Evolutionary conservation across 257 asterid species (phyloP), one percentile per base, ranked within the genome.

Genomic region (Plantago major): DNA sequence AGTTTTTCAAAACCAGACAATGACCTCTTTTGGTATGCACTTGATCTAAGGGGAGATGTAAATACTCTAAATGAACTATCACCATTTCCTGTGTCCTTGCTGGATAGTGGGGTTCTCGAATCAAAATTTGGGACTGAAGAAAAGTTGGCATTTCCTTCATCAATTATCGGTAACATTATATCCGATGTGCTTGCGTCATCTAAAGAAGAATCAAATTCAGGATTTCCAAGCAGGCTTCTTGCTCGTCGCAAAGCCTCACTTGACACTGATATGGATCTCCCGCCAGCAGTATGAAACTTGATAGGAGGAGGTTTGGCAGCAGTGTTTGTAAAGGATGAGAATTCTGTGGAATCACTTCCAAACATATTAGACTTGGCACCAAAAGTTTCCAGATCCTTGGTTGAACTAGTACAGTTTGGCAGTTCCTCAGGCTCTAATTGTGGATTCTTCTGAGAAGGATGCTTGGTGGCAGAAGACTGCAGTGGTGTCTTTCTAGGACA

Each of bases 261-360:
- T 12, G 97, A 93, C 68, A 93, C 87, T 18, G 99, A 83, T 74
- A 93, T 80, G 59, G 97, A 87, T 78, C 95, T 82, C 63, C 97
- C 99, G 38, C 97, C 99, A 42, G 99, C 97, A 61, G 99, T 93
- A 8, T 85, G 96, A 76, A 89, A 93, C 79, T 77, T 87, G 60
- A 93, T 66, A 4, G 88, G 80, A 73, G 94, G 80, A 68, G 95
- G 81, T 74, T 82, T 77, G 18, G 63, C 49, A 51, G 78, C 74
- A 57, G 70, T 43, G 14, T 64, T 80, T 65, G 74, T 47, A 73
- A 73, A 51, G 65, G 78, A 78, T 18, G 83, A 75, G 69, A 63
- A 59, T 57, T 69, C 68, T 60, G 55, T 63, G 9, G 78, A 51
- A 60, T 77, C 79, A 64, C 68, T 65, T 71, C 58, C 53, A 42